Evolutionary conservation across 441 rosid species (phyloP).

Genomic region (Geranium incanum): DNA sequence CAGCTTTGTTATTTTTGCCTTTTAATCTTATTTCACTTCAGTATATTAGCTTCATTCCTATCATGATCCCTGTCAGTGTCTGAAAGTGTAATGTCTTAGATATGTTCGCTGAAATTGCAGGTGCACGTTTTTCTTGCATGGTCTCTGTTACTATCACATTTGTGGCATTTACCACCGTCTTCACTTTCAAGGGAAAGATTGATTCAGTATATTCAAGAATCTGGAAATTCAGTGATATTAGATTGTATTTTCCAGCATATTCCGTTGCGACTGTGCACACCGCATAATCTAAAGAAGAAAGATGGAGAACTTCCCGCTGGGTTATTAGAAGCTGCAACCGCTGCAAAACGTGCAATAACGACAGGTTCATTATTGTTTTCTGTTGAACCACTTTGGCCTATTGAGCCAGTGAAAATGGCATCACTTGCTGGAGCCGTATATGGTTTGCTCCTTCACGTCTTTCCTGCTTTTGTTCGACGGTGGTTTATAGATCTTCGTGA

Average conservation of each 20-base stretch:
- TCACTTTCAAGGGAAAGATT: constrained; percentile 60
- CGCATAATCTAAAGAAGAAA: constrained; percentile 62
- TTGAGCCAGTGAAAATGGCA: constrained; percentile 55
- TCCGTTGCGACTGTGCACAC: constrained; percentile 49
- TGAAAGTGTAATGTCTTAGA: neutral
- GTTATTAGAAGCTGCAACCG: constrained; percentile 55
- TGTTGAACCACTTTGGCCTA: constrained; percentile 81
- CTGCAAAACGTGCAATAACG: constrained; percentile 56
- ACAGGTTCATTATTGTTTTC: constrained; percentile 56
- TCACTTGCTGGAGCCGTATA: constrained; percentile 78
- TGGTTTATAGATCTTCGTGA: constrained; percentile 89
- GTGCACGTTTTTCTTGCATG: constrained; percentile 73
- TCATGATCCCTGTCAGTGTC: neutral
- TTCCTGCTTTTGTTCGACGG: constrained; percentile 89
- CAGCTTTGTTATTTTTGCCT: constrained; percentile 1
- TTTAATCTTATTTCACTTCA: neutral
- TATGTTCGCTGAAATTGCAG: constrained; percentile 33
- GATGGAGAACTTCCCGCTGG: constrained; percentile 55
- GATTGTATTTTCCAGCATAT: constrained; percentile 93
- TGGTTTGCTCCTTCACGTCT: constrained; percentile 76
- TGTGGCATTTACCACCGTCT: constrained; percentile 55
- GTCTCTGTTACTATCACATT: constrained; percentile 76
- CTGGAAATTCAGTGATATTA: constrained; percentile 51
- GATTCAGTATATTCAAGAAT: constrained; percentile 76
- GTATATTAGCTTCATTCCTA: neutral